These are phyloP conservation scores for Pseudopithomyces chartarum DNA, from an alignment of 2,329 filamentous ascomycete genomes.

Conservation along the genomic window DNA sequence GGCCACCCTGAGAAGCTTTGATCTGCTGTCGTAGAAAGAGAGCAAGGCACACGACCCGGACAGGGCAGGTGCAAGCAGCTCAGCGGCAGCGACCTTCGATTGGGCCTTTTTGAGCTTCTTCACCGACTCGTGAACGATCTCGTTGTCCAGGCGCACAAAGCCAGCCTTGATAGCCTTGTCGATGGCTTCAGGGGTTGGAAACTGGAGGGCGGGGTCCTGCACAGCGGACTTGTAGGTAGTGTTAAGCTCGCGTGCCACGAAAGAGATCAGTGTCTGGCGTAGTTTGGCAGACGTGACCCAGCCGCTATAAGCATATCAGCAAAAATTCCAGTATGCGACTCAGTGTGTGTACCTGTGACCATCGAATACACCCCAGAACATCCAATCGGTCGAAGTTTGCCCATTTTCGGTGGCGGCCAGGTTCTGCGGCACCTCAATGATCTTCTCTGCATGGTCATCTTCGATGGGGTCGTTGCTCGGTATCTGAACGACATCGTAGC, in stretches of 20 bases:
- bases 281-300: conserved; percentile 98
- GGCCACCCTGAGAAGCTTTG: conserved; percentile 87
- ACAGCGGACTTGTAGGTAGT: conserved; percentile 81
- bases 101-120: conserved; percentile 88
- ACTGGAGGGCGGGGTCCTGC: conserved; percentile 59
- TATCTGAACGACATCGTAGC: conserved; percentile 93
- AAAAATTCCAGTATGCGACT: neutral
- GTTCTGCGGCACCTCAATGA: conserved; percentile 80
- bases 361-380: conserved; percentile 99
- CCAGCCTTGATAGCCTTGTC: conserved; percentile 91
- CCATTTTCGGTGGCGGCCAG: conserved; percentile 60
- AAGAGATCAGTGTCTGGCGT: conserved; percentile 88
- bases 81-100: conserved; percentile 87
- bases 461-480: conserved; percentile 98
- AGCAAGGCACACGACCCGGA: conserved; percentile 97
- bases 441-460: conserved; percentile 97
- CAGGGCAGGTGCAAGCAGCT: conserved; percentile 87
- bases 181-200: conserved; percentile 78
- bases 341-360: conserved; percentile 77
- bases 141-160: conserved; percentile 85
- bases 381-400: conserved; percentile 80
- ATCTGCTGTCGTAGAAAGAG: conserved; percentile 91
- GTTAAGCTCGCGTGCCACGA: conserved; percentile 91
- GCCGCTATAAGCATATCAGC: conserved; percentile 62
- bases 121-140: conserved; percentile 92